Evolutionary conservation across 176 grass and related monocot species (phyloP), one percentile per base, ranked within the genome.

Genomic region (Musa schizocarpa): DNA sequence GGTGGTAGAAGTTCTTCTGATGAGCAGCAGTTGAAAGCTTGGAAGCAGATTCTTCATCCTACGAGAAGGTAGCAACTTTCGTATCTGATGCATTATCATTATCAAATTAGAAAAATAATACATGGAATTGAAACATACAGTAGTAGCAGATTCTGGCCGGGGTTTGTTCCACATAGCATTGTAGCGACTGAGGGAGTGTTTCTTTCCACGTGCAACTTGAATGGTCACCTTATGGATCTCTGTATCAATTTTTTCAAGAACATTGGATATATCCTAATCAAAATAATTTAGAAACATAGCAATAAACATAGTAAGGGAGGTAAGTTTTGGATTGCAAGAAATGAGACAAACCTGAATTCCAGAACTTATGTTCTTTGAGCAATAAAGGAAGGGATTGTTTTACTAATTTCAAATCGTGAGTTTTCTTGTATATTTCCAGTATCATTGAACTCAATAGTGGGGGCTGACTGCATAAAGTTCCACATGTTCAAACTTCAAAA

Each of bases 381-480:
- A 99, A 69, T 12, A 79, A 83, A 69, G 83, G 91, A 22, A 94
- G 81, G 65, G 68, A 52, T 69, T 23, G 86, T 53, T 77, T 80
- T 17, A 99, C 75, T 80, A 99, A 85, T 50, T 71, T 76, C 80
- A 92, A 71, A 80, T 99, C 88, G 73, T 61, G 13, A 70, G 91
- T 94, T 79, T 69, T 88, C 73, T 1, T 73, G 25, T 88, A 94
- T 86, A 99, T 79, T 6, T 99, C 91, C 53, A 75, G 68, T 73
- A 99, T 67, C 95, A 99, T 99, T 0, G 88, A 89, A 79, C 88
- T 99, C 75, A 99, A 84, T 74, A 99, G 86, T 73, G 95, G 95
- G 4, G 95, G 95, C 58, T 99, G 81, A 76, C 95, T 99, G 84
- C 65, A 87, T 1, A 78, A 62, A 85, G 5, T 71, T 50, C 52